Evolutionary conservation across 352 stramenopile species (phyloP).

Genomic region (Globisporangium acanthophoron): DNA sequence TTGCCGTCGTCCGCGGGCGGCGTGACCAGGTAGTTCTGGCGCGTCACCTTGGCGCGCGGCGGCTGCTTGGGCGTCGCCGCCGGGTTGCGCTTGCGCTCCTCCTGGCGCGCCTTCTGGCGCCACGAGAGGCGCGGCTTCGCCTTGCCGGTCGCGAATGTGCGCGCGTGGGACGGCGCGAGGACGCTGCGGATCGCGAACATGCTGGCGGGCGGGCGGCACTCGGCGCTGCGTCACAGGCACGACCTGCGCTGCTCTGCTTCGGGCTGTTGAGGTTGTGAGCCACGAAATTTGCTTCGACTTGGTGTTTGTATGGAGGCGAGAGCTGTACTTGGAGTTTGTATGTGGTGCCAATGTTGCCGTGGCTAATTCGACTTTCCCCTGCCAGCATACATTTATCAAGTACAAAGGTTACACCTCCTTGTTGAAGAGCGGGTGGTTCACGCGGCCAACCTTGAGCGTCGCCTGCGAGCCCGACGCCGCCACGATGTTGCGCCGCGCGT

Average conservation of each 20-base stretch:
- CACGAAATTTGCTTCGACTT: neutral
- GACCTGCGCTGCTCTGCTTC: no score
- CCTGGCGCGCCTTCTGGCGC: constrained; percentile 61
- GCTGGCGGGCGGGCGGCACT: neutral
- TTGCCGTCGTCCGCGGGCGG: constrained; percentile 64
- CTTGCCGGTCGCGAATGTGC: constrained; percentile 44
- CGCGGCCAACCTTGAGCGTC: constrained; percentile 47
- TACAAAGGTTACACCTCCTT: constrained; percentile 20
- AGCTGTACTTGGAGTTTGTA: neutral
- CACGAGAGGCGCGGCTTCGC: constrained; percentile 43
- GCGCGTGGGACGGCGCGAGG: constrained; percentile 20
- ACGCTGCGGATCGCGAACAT: constrained; percentile 48
- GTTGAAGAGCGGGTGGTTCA: constrained; percentile 80
- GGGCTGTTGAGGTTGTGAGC: neutral
- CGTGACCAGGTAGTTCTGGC: constrained; percentile 55
- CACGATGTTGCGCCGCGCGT: constrained; percentile 67
- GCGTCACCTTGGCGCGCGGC: constrained; percentile 37
- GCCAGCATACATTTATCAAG: no score
- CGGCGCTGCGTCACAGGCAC: no score
- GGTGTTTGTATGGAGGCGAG: neutral
- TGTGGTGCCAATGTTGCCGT: neutral
- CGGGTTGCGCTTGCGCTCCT: constrained; percentile 39
- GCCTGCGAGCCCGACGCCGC: constrained; percentile 33
- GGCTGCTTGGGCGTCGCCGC: constrained; percentile 33
- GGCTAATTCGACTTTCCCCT: no score